Evolutionary conservation across 225 moss, liverwort and hornwort species (phyloP), one percentile per base, ranked within the genome.

Genomic region (Bryum argenteum): DNA sequence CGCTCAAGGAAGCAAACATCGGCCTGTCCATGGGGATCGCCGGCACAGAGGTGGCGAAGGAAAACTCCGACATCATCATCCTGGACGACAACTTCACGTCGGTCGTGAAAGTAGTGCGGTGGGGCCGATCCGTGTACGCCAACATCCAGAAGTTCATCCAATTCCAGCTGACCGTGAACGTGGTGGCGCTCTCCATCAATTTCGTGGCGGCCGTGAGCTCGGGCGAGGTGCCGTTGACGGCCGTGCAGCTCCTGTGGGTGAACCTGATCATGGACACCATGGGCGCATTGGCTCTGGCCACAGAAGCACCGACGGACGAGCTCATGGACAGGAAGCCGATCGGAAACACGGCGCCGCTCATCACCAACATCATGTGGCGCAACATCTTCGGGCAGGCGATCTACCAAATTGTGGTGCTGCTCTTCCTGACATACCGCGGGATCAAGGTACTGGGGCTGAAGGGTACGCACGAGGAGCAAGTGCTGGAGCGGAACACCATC

Each of bases 201-300:
- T 88, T 88, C 58, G 82, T 85, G 13, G 78, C 88, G 4, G 88
- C 88, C 0, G 62, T 81, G 16, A 79, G 62, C 28, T 84, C 84
- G 0, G 81, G 81, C 2, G 74, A 82, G 8, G 88, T 85, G 2
- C 88, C 88, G 0, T n/a, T 88, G 8, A 82, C 81, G 0, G 79
- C 85, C 0, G 85, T 85, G 2, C 88, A 88, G 33, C 70, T 88
- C 0, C 48, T 88, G 23, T 88, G 88, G 88, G 85, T 88, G 23
- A 88, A 85, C 28, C 76, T 88, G 0, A 88, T 88, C 64, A 88
- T 88, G 85, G 85, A 88, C 67, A 88, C 88, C 9, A 33, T 88
- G 73, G 88, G 88, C 2, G 88, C 88, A 0, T 73, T 88, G 0
- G 88, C 88, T 1, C 83, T 88, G 8, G 88, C 88, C 0, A 88